Conservation (phyloP, 225 moss, liverwort and hornwort species). For the Sphagnum tenellum region DNA sequence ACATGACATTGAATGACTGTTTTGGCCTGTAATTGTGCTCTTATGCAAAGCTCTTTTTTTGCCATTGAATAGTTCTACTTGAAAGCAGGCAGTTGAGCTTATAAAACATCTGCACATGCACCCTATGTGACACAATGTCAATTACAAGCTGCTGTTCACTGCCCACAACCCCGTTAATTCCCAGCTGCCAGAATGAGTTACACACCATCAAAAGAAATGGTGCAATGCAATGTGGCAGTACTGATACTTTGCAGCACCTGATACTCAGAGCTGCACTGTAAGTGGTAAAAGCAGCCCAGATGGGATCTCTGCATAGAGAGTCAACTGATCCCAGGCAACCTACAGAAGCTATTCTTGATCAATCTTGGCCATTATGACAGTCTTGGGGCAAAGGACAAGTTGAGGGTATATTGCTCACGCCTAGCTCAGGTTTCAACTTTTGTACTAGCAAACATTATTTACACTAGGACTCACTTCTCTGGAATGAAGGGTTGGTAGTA, state of each 20-base stretch:
- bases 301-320: conserved; percentile 29
- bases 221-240: too few relatives aligned
- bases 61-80: neutral
- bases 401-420: too few relatives aligned
- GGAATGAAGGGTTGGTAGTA: too few relatives aligned
- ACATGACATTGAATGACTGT: too few relatives aligned
- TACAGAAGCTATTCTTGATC: conserved; percentile 24
- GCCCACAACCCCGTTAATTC: conserved; percentile 17
- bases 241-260: conserved; percentile 12
- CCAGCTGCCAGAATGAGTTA: conserved; percentile 1
- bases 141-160: conserved; percentile 27
- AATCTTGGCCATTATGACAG: conserved; percentile 42
- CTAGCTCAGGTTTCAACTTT: too few relatives aligned
- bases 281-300: conserved; percentile 48
- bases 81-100: conserved; percentile 32
- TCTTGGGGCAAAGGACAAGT: conserved; percentile 2
- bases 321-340: conserved; percentile 29
- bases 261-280: conserved; percentile 33
- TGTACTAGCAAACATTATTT: too few relatives aligned
- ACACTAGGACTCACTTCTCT: too few relatives aligned
- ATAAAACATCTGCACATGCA: conserved; percentile 42
- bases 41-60: too few relatives aligned
- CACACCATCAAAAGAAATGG: too few relatives aligned
- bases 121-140: conserved; percentile 42
- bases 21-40: neutral